Percentiles rank a stretch among this genome's conserved stretches.
These are phyloP conservation scores for Trichophyton schoenleinii DNA, from an alignment of 2,329 filamentous ascomycete species.

Conservation along the genomic window DNA sequence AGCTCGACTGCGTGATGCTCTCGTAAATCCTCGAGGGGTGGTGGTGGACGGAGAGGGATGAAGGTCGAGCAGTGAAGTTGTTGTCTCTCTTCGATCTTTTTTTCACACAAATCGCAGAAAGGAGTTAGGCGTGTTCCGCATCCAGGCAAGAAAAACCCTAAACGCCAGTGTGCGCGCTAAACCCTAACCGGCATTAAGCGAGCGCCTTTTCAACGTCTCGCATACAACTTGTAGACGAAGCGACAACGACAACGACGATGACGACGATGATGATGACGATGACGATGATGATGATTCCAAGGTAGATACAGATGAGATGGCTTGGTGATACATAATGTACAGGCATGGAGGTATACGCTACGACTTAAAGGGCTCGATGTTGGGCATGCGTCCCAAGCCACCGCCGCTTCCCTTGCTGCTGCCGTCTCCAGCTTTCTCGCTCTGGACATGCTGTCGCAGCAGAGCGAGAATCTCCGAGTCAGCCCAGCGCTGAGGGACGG, in stretches of 20 bases:
- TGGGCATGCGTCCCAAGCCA: slow-evolving; percentile 38
- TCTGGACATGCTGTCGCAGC: slow-evolving; percentile 68
- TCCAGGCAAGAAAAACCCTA: slow-evolving; percentile 26
- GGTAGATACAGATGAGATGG: not conserved
- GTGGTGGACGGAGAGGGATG: slow-evolving; percentile 26
- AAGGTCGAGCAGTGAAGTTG: slow-evolving; percentile 21
- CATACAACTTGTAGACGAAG: not conserved
- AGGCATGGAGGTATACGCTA: slow-evolving; percentile 5
- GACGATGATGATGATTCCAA: not conserved
- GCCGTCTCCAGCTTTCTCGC: slow-evolving; percentile 45
- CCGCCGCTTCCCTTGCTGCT: slow-evolving; percentile 25
- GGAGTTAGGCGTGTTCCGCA: slow-evolving; percentile 17
- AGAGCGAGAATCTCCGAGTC: slow-evolving; percentile 65
- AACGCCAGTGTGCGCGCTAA: slow-evolving; percentile 20
- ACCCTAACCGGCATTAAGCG: slow-evolving; percentile 22
- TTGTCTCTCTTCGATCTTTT: slow-evolving; percentile 17
- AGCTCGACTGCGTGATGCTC: slow-evolving; percentile 23
- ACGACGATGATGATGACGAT: not conserved
- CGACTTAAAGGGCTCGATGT: slow-evolving; percentile 32
- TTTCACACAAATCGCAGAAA: slow-evolving; percentile 20
- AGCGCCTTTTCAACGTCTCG: not conserved
- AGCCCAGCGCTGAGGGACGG: slow-evolving; percentile 75
- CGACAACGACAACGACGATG: not conserved
- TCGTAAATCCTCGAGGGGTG: slow-evolving; percentile 23
- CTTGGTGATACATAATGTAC: slow-evolving; percentile 3